Evolutionary conservation across 352 stramenopile genomes (phyloP).

Genomic region (Globisporangium takayamanum): DNA sequence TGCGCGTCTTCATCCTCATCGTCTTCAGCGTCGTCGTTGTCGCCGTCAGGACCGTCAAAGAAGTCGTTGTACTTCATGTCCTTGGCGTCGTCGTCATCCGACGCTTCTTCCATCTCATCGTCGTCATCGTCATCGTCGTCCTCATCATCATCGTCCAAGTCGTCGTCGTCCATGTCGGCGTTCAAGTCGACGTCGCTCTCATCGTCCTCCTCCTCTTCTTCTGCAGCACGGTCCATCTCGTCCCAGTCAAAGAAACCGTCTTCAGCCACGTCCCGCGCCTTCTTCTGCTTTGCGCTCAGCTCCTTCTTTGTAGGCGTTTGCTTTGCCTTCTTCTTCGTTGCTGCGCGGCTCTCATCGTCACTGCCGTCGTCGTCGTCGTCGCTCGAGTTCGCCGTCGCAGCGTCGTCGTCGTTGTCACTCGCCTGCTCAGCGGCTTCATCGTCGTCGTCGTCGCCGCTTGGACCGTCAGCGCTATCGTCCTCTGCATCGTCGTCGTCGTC

Average conservation of each 20-base stretch:
- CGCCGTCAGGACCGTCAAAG: slow-evolving; percentile 41
- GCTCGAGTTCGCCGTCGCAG: slow-evolving; percentile 7
- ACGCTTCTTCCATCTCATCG: slow-evolving; percentile 45
- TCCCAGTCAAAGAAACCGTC: slow-evolving; percentile 86
- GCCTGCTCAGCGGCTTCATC: slow-evolving; percentile 13
- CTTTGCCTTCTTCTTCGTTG: slow-evolving; percentile 12
- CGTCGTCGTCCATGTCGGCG: slow-evolving; percentile 21
- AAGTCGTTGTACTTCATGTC: slow-evolving; percentile 63
- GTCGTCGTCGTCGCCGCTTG: slow-evolving; percentile 23
- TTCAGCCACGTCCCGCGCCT: slow-evolving; percentile 56
- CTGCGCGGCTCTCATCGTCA: slow-evolving; percentile 21
- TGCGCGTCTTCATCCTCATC: slow-evolving; percentile 37
- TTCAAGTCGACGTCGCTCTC: slow-evolving; percentile 28
- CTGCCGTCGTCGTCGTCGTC: slow-evolving; percentile 12
- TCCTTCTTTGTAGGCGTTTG: slow-evolving; percentile 10
- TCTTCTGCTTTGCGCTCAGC: slow-evolving; percentile 42
- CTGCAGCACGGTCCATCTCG: slow-evolving; percentile 80
- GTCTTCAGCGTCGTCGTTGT: slow-evolving; percentile 32
- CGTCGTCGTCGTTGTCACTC: slow-evolving; percentile 9
- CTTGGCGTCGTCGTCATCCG: slow-evolving; percentile 45
- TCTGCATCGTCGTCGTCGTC: slow-evolving; percentile 11
- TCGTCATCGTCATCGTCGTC: slow-evolving; percentile 40
- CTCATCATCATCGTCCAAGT: slow-evolving; percentile 22
- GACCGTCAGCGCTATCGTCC: slow-evolving; percentile 13
- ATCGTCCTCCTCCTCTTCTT: slow-evolving; percentile 53